Conservation (phyloP, 2,329 filamentous ascomycete genomes). For the Microascus cirrosus region DNA sequence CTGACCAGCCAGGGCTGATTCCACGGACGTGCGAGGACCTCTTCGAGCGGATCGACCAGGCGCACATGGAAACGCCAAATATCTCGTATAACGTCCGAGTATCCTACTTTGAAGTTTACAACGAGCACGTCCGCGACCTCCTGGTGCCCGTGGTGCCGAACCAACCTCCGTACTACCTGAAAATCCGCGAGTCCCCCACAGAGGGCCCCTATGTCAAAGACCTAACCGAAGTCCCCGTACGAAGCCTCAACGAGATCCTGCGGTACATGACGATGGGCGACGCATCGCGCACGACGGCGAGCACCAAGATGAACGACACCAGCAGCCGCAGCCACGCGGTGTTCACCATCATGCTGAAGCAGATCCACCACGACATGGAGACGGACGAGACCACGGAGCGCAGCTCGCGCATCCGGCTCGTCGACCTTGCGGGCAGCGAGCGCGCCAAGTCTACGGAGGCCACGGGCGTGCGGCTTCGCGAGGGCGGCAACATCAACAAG, state of each 20-base stretch:
- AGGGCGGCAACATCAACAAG: slow-evolving; percentile 98
- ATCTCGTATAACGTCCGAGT: slow-evolving; percentile 96
- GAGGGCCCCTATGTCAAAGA: slow-evolving; percentile 97
- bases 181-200: slow-evolving; percentile 89
- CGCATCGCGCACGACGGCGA: slow-evolving; percentile 74
- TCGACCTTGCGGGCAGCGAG: slow-evolving; percentile 91
- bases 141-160: slow-evolving; percentile 62
- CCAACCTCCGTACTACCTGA: slow-evolving; percentile 80
- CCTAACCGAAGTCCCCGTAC: slow-evolving; percentile 83
- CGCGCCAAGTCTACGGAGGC: slow-evolving; percentile 92
- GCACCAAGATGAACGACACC: slow-evolving; percentile 99
- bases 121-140: slow-evolving; percentile 93
- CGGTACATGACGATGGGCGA: slow-evolving; percentile 87
- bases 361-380: slow-evolving; percentile 93
- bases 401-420: slow-evolving; percentile 83
- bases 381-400: slow-evolving; percentile 98
- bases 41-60: slow-evolving; percentile 80
- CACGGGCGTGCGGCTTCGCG: slow-evolving; percentile 78
- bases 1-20: slow-evolving; percentile 80
- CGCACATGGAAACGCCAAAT: slow-evolving; percentile 69
- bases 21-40: slow-evolving; percentile 92
- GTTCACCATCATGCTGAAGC: slow-evolving; percentile 95
- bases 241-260: slow-evolving; percentile 77
- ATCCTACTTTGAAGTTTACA: slow-evolving; percentile 99
- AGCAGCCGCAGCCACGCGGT: slow-evolving; percentile 93